phyloP scores from a whole-genome alignment of 768 basidiomycete species.

The Naganishia friedmannii region DNA sequence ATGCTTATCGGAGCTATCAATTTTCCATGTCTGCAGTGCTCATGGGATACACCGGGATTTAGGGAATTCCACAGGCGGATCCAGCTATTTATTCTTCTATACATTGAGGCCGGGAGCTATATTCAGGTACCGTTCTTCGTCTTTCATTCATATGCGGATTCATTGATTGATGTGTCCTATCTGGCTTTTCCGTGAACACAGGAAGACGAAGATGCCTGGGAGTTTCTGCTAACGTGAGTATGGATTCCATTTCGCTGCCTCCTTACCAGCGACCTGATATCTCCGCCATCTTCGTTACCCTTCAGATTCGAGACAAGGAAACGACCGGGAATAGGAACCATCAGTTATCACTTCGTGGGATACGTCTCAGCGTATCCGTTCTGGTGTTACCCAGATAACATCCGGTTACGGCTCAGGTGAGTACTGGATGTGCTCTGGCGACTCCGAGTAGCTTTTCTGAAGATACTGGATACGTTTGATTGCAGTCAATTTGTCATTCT shows the following conservation, averaged over 20 bases:
- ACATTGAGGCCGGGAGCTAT: constrained; percentile 93
- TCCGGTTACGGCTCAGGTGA: constrained; percentile 80
- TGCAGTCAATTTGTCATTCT: constrained; percentile 87
- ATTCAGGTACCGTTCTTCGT: constrained; percentile 58
- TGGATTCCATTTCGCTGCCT: not conserved
- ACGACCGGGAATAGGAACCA: constrained; percentile 47
- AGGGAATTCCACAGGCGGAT: constrained; percentile 83
- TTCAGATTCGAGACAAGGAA: constrained; percentile 78
- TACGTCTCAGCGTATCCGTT: constrained; percentile 94
- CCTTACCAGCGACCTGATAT: not conserved
- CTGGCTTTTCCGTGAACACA: not conserved
- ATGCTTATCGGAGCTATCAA: not conserved
- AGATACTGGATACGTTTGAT: constrained; percentile 1
- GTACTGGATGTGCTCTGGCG: constrained; percentile 31
- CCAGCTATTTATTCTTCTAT: constrained; percentile 90
- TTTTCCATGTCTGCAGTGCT: constrained; percentile 58
- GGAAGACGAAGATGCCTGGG: constrained; percentile 28
- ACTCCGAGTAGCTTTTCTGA: constrained; percentile 1
- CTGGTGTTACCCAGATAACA: constrained; percentile 88
- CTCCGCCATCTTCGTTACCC: not conserved
- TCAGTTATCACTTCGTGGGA: constrained; percentile 85
- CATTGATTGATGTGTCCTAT: not conserved
- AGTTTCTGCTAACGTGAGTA: constrained; percentile 66
- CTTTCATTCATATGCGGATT: not conserved
- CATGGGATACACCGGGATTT: constrained; percentile 82